Conservation (phyloP, 1,139 yeast genomes). For the Citeromyces siamensis region DNA sequence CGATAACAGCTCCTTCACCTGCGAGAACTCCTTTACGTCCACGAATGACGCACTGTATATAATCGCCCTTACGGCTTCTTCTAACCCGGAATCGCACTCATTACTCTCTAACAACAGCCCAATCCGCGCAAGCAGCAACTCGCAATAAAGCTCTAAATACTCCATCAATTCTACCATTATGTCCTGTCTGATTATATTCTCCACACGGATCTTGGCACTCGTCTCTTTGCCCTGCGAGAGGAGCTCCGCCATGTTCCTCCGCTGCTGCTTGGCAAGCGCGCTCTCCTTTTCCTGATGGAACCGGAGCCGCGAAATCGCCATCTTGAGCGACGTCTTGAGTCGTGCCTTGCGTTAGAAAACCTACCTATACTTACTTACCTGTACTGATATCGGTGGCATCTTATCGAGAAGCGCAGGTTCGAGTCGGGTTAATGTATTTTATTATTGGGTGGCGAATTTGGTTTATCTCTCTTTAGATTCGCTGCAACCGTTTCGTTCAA, state of each 20-base stretch:
- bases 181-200: conserved; percentile 76
- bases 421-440: neutral
- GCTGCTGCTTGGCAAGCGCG: conserved; percentile 71
- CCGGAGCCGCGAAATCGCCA: conserved; percentile 72
- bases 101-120: conserved; percentile 25
- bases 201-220: conserved; percentile 77
- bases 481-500: too few species aligned
- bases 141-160: conserved; percentile 72
- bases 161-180: conserved; percentile 72
- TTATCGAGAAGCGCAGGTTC: conserved; percentile 1
- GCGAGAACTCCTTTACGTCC: conserved; percentile 61
- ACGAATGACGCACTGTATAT: conserved; percentile 62
- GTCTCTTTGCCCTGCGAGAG: conserved; percentile 63
- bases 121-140: conserved; percentile 65
- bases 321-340: conserved; percentile 61
- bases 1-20: conserved; percentile 49
- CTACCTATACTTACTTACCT: conserved; percentile 14
- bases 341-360: conserved; percentile 16
- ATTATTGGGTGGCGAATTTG: neutral
- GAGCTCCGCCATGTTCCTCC: conserved; percentile 67
- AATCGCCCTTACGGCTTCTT: conserved; percentile 65
- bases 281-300: conserved; percentile 74
- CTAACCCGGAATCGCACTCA: conserved; percentile 49
- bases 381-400: conserved; percentile 18
- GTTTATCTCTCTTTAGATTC: too few species aligned